Conservation (phyloP, 495 filamentous ascomycete species). For the Penicillium longicatenatum region DNA sequence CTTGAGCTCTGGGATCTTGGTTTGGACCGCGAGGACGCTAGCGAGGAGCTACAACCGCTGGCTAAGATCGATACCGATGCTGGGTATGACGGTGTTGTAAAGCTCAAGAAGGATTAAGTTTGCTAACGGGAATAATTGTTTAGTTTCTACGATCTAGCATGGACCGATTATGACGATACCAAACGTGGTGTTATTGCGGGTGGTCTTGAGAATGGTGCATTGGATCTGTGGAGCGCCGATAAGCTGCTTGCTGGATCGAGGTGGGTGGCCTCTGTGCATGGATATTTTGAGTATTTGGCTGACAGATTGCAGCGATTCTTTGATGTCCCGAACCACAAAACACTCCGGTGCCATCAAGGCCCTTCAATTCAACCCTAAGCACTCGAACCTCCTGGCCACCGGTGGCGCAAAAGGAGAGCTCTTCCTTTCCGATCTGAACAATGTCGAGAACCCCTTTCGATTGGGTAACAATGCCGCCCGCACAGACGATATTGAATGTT, state of each 20-base stretch:
- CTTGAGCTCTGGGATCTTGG: slow-evolving; percentile 95
- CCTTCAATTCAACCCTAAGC: slow-evolving; percentile 95
- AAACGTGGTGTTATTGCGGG: slow-evolving; percentile 88
- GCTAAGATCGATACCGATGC: slow-evolving; percentile 86
- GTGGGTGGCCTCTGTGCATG: slow-evolving; percentile 34
- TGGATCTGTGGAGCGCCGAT: slow-evolving; percentile 93
- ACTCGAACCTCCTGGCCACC: slow-evolving; percentile 88
- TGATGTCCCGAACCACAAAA: slow-evolving; percentile 87
- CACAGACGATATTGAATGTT: slow-evolving; percentile 89
- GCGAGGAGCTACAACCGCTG: slow-evolving; percentile 81
- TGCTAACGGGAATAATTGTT: slow-evolving; percentile 15
- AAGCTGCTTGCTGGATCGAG: slow-evolving; percentile 69
- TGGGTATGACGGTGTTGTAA: slow-evolving; percentile 57
- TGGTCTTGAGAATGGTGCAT: slow-evolving; percentile 92
- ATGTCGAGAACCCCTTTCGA: slow-evolving; percentile 82
- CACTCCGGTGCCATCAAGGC: slow-evolving; percentile 93
- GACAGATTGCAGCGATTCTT: slow-evolving; percentile 58
- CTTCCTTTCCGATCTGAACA: slow-evolving; percentile 91
- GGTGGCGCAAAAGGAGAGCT: slow-evolving; percentile 95
- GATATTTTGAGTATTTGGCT: slow-evolving; percentile 19
- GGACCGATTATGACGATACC: slow-evolving; percentile 77
- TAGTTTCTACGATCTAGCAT: slow-evolving; percentile 97
- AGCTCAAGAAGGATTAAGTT: not conserved
- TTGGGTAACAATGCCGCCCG: slow-evolving; percentile 84
- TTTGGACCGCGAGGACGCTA: slow-evolving; percentile 70